Conservation (phyloP, 352 stramenopile genomes). For the Phytopythium mirpurense region DNA sequence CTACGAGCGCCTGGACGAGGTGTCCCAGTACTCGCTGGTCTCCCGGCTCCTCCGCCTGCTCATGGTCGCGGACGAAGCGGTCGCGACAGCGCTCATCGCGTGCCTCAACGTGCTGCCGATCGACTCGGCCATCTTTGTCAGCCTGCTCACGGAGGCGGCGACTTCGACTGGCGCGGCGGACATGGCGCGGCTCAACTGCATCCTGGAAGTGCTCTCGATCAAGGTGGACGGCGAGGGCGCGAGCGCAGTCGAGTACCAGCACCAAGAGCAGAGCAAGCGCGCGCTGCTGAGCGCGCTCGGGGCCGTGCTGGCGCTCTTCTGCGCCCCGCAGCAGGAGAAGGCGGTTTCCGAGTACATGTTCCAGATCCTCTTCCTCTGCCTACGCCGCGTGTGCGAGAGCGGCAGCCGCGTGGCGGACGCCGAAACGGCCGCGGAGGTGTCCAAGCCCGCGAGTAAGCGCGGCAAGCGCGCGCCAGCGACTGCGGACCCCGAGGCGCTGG, state of each 20-base stretch:
- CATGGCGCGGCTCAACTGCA: slow-evolving; percentile 57
- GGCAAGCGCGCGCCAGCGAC: slow-evolving; percentile 8
- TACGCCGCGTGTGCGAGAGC: slow-evolving; percentile 67
- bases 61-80: slow-evolving; percentile 50
- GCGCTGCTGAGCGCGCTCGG: slow-evolving; percentile 48
- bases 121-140: slow-evolving; percentile 45
- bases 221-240: slow-evolving; percentile 40
- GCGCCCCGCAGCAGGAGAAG: slow-evolving; percentile 38
- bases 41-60: slow-evolving; percentile 47
- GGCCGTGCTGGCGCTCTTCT: slow-evolving; percentile 57
- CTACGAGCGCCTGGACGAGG: slow-evolving; percentile 45
- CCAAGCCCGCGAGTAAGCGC: slow-evolving; percentile 18
- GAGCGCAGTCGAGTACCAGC: slow-evolving; percentile 18
- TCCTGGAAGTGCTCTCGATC: slow-evolving; percentile 73
- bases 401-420: slow-evolving; percentile 6
- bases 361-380: slow-evolving; percentile 71
- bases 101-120: slow-evolving; percentile 51
- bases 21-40: slow-evolving; percentile 42
- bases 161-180: slow-evolving; percentile 11
- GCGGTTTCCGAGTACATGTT: slow-evolving; percentile 75
- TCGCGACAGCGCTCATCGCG: slow-evolving; percentile 50
- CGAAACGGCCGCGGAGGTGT: background rate
- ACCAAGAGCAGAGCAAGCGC: slow-evolving; percentile 20
- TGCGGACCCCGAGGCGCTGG: slow-evolving; percentile 59
- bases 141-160: slow-evolving; percentile 37